A percentile compares a stretch with the other conserved stretches of the same genome.
phyloP scores from a whole-genome alignment of 176 grass and related monocot genomes.

The Elymus sibiricus region DNA sequence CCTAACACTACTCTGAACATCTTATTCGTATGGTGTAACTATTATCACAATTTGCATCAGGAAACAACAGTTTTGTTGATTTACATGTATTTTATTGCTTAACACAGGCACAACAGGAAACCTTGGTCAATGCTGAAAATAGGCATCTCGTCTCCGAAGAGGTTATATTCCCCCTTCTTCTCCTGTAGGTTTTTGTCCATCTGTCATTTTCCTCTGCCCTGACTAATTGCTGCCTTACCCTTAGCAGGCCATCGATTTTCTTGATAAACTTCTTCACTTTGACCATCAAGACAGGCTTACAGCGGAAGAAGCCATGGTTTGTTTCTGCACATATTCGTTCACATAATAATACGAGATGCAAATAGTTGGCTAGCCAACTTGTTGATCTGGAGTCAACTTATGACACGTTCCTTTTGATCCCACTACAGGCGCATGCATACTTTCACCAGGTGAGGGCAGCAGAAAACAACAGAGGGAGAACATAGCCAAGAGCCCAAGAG shows the following conservation, averaged over 20 bases:
- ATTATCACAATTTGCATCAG: background rate
- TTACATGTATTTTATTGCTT: background rate
- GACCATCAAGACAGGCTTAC: constrained; percentile 81
- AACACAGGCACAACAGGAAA: constrained; percentile 58
- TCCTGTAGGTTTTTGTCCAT: background rate
- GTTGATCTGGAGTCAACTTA: background rate
- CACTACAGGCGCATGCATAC: constrained; percentile 59
- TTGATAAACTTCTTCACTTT: constrained; percentile 80
- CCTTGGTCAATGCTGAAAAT: constrained; percentile 72
- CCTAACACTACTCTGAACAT: background rate
- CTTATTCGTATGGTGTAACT: constrained; percentile 3
- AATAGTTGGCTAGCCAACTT: background rate
- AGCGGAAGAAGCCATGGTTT: constrained; percentile 83
- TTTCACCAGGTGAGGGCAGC: constrained; percentile 68
- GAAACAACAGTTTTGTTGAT: background rate
- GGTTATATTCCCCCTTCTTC: constrained; percentile 37
- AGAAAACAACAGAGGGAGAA: constrained; percentile 57
- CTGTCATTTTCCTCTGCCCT: background rate
- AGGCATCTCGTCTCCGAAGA: constrained; percentile 68
- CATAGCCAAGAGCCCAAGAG: constrained; percentile 12
- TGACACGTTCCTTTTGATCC: background rate
- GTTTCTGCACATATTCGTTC: background rate
- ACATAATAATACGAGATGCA: background rate
- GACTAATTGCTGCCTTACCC: background rate
- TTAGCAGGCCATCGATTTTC: constrained; percentile 76